Percentiles rank a stretch among this genome's conserved stretches.
Conservation (phyloP, 148 eudicot species). For the Rhododendron ferrugineum region DNA sequence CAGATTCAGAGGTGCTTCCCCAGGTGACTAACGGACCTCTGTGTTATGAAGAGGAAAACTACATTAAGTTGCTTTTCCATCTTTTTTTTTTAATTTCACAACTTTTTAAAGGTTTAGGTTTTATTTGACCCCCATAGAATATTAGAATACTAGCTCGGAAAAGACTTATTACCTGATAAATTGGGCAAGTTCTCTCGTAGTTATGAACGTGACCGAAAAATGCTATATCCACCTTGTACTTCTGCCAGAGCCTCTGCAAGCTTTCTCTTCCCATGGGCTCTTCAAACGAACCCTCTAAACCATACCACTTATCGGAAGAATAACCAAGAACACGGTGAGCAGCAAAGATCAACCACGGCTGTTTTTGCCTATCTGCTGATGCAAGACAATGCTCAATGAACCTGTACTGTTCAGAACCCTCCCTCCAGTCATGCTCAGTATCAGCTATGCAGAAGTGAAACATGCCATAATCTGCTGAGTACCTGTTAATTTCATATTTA, state of each 20-base stretch:
- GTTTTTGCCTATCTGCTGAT: constrained; percentile 65
- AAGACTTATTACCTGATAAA: constrained; percentile 55
- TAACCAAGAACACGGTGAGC: constrained; percentile 88
- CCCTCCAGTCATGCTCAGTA: constrained; percentile 90
- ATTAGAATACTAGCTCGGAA: background rate
- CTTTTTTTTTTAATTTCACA: background rate
- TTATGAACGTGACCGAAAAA: constrained; percentile 88
- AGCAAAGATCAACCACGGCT: constrained; percentile 83
- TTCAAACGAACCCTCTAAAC: constrained; percentile 66
- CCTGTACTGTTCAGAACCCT: constrained; percentile 77
- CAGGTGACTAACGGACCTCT: background rate
- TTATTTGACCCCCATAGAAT: background rate
- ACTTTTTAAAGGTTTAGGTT: background rate
- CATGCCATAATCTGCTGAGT: constrained; percentile 78
- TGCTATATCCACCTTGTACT: constrained; percentile 76
- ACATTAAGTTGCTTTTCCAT: background rate
- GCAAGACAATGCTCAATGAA: constrained; percentile 78
- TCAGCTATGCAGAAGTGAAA: constrained; percentile 91
- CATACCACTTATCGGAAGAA: constrained; percentile 62
- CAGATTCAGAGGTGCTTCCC: background rate
- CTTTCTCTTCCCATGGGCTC: constrained; percentile 91
- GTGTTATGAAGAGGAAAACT: background rate
- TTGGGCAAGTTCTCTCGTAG: constrained; percentile 78
- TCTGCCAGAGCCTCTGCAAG: constrained; percentile 84
- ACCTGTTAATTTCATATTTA: constrained; percentile 34